Evolutionary conservation across 306 rosid genomes (phyloP), one percentile per base, ranked within the genome.

Genomic region (Luffa aegyptiaca): DNA sequence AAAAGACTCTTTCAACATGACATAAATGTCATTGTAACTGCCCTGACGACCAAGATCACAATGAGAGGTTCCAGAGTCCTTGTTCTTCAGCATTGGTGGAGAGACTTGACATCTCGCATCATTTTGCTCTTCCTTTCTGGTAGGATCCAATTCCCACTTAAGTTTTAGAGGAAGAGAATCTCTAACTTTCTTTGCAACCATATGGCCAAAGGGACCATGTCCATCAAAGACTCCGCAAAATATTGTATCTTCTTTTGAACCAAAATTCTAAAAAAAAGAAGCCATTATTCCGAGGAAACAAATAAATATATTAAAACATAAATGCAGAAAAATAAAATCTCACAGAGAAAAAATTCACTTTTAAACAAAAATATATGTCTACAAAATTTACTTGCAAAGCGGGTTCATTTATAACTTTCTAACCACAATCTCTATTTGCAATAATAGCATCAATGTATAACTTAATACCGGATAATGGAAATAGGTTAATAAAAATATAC

Each of bases 191-290:
- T 84, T 94, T 10, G 98, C 90, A 80, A 94, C 89, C 85, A 76
- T 20, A 80, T 92, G 98, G 35, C 98, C 98, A 81, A 33, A 17
- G 26, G 96, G 98, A 79, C 98, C 98, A n/a, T 94, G 98, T 3
- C 98, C 98, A 84, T 94, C 98, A 78, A 94, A 94, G 49, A 92
- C 94, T 65, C 96, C 98, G 70, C 98, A 94, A 49, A 94, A 90
- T 12, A 86, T 80, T 8, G 87, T 66, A 70, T 84, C 92, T 12
- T 80, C 79, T 77, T 71, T 87, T 13, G 88, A 86, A 36, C 90
- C 82, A 56, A 94, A 91, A 56, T 88, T 94, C 88, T 94, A 85
- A 48, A 58, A 26, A 49, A 58, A 49, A 46, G 42, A 46, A 10
- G 62, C 37, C 69, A 13, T 77, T 59, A 58, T 77, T 77, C 39